Base-by-base conservation (phyloP, 805 yeast species). In the Candida glaebosa region DNA sequence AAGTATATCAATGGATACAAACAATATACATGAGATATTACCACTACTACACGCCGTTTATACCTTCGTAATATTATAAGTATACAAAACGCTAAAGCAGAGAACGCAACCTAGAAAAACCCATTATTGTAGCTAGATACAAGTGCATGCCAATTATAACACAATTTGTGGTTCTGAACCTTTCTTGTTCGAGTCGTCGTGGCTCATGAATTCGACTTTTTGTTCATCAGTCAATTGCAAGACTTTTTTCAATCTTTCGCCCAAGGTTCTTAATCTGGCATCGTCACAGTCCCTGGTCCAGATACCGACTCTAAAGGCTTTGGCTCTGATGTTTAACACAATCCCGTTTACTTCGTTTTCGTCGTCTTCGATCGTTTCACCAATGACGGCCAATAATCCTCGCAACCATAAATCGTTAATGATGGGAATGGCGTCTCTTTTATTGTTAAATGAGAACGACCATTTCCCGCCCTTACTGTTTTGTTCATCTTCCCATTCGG, bases 401-500 rank as follows among this genome's bases (percentile, higher is more conserved):
- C 95, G 75, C 60, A 88, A 81, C 99, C 98, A 93, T 59, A 87
- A 74, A 53, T 89, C 95, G 64, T 90, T 91, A 61, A 88, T 82
- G 47, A 80, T 81, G 35, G 71, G 67, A 47, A 68, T 64, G 46
- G 67, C 69, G 50, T 76, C 84, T 47, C 78, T 75, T 63, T 74
- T 82, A 67, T 84, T 81, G 67, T 78, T 82, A 69, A 78, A 86
- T 33, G 86, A 75, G 50, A 54, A 67, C 51, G 65, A 72, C 96
- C 96, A 93, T 71, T 87, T 88, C 59, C 99, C 99, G 61, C 99
- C 99, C 53, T 82, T 76, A 45, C 86, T 66, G 68, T 93, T 93
- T 50, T 80, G 78, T 41, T 71, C 75, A 66, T 93, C 98, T 75
- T 93, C 99, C 99, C 99, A 93, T 76, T 93, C 98, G 42, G 99